Percentiles rank a stretch among this genome's conserved stretches.
phyloP scores from a whole-genome alignment of 169 alveolate species.

The Plasmodium fragile region DNA sequence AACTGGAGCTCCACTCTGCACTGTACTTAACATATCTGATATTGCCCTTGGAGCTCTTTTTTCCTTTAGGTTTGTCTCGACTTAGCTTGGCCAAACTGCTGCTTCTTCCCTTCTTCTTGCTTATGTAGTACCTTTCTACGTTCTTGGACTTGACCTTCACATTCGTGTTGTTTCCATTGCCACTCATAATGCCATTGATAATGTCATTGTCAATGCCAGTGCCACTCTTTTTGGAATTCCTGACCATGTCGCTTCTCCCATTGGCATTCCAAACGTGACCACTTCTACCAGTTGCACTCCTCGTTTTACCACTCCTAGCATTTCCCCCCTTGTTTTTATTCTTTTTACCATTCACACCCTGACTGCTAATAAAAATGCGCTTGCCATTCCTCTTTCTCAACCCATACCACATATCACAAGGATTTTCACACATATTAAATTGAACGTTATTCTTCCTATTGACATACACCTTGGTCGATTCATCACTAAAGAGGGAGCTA shows the following conservation, averaged over 20 bases:
- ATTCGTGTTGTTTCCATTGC: not conserved
- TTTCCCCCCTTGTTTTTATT: slow-evolving; percentile 19
- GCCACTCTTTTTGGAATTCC: not conserved
- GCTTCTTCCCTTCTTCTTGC: slow-evolving; percentile 29
- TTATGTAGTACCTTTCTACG: slow-evolving; percentile 38
- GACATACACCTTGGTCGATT: slow-evolving; percentile 53
- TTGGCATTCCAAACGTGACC: not conserved
- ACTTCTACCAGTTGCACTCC: not conserved
- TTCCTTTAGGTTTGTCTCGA: not conserved
- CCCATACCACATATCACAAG: slow-evolving; percentile 88
- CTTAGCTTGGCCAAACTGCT: not conserved
- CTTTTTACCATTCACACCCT: slow-evolving; percentile 19
- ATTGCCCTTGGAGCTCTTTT: not conserved
- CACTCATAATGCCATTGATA: not conserved
- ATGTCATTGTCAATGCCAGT: not conserved
- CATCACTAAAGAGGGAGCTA: slow-evolving; percentile 49
- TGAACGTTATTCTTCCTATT: slow-evolving; percentile 36
- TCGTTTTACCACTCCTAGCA: not conserved
- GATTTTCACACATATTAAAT: slow-evolving; percentile 86
- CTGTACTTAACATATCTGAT: not conserved
- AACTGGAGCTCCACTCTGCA: slow-evolving; percentile 17
- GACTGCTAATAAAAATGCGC: slow-evolving; percentile 82
- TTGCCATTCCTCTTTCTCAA: slow-evolving; percentile 83
- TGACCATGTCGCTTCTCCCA: not conserved
- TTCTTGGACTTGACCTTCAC: slow-evolving; percentile 11